Evolutionary conservation across 768 basidiomycete genomes (phyloP).

Genomic region (Boletellus ananiceps): DNA sequence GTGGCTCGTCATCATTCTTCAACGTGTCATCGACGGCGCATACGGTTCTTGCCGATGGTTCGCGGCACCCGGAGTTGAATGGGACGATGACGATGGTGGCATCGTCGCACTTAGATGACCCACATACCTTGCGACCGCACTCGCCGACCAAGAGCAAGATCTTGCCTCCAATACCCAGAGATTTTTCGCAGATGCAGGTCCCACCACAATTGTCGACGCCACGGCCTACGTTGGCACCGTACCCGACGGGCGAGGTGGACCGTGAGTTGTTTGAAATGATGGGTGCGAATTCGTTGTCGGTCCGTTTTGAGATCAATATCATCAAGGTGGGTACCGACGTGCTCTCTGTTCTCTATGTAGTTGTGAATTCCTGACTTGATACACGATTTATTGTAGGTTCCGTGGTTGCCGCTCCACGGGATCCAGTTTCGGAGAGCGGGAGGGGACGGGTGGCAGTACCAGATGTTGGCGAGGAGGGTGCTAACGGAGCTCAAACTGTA

Average conservation of each 20-base stretch:
- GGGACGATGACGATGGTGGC: slow-evolving; percentile 18
- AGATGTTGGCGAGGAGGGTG: slow-evolving; percentile 87
- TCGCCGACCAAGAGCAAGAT: slow-evolving; percentile 57
- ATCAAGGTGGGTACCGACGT: slow-evolving; percentile 69
- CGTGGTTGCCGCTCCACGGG: slow-evolving; percentile 88
- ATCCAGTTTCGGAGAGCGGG: slow-evolving; percentile 90
- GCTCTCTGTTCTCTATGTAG: background rate
- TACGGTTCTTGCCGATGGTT: slow-evolving; percentile 34
- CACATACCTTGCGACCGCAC: slow-evolving; percentile 37
- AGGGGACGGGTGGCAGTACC: slow-evolving; percentile 96
- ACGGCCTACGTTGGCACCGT: slow-evolving; percentile 40
- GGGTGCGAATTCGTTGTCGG: slow-evolving; percentile 74
- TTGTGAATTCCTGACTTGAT: background rate
- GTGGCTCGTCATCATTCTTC: slow-evolving; percentile 82
- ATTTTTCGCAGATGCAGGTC: slow-evolving; percentile 38
- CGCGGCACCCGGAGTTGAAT: slow-evolving; percentile 27
- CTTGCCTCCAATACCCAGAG: slow-evolving; percentile 77
- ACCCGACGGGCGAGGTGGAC: slow-evolving; percentile 65
- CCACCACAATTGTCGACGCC: slow-evolving; percentile 29
- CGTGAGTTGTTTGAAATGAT: slow-evolving; percentile 67
- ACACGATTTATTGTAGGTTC: slow-evolving; percentile 52
- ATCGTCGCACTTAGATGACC: slow-evolving; percentile 24
- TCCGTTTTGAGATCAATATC: slow-evolving; percentile 95
- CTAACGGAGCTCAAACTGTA: slow-evolving; percentile 84
- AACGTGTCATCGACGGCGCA: slow-evolving; percentile 63